A percentile compares a stretch with the other conserved stretches of the same genome.
Evolutionary conservation across 2,329 filamentous ascomycete genomes (phyloP).

Genomic region (Cladosporium halotolerans): DNA sequence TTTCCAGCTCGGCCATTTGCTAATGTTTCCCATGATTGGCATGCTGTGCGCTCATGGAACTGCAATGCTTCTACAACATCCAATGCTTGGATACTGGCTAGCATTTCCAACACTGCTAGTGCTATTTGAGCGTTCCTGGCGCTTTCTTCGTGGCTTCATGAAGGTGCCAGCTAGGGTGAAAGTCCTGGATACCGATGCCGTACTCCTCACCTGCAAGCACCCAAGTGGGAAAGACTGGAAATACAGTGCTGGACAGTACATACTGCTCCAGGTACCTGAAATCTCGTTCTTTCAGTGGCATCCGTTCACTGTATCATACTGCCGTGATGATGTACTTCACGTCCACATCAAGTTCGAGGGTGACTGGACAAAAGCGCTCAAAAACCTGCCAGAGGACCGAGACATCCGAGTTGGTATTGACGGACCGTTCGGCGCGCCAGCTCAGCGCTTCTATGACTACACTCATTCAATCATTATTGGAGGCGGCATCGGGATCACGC

Average conservation of each 20-base stretch:
- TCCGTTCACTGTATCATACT: conserved; percentile 54
- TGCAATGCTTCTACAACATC: conserved; percentile 44
- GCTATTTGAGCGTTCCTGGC: conserved; percentile 43
- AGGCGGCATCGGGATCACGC: conserved; percentile 53
- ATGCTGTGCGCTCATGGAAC: conserved; percentile 52
- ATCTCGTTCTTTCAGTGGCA: conserved; percentile 54
- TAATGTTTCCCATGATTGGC: conserved; percentile 55
- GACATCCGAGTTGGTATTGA: conserved; percentile 49
- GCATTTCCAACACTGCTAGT: conserved; percentile 49
- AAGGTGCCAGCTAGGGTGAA: conserved; percentile 44
- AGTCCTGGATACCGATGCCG: conserved; percentile 48
- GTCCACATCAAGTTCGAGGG: conserved; percentile 55
- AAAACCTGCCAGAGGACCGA: conserved; percentile 32
- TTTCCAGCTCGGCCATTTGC: conserved; percentile 51
- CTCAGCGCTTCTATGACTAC: conserved; percentile 54
- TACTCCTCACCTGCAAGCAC: conserved; percentile 44
- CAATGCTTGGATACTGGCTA: conserved; percentile 54
- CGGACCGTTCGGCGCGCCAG: conserved; percentile 53
- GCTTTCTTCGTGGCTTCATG: conserved; percentile 44
- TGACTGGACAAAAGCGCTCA: conserved; percentile 48
- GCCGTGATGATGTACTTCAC: conserved; percentile 46
- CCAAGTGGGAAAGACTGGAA: conserved; percentile 46
- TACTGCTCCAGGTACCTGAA: conserved; percentile 50
- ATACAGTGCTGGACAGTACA: conserved; percentile 53
- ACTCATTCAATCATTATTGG: conserved; percentile 52